Percentiles rank a stretch among this genome's conserved stretches.
These are phyloP conservation scores for Trypanosoma melophagium DNA, from an alignment of 208 protist species.

Conservation along the genomic window DNA sequence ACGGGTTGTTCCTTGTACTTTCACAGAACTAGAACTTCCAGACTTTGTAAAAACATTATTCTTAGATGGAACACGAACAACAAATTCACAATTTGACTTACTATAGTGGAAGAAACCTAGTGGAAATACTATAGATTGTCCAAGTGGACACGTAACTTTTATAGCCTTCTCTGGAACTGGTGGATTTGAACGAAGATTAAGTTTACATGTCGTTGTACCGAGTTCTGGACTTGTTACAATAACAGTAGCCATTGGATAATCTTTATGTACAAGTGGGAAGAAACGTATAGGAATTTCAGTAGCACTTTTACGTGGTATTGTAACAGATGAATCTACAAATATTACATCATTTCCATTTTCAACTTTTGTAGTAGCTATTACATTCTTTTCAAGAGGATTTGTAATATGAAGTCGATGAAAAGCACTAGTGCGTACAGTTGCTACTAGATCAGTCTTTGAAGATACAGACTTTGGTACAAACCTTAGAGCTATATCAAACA, in stretches of 20 bases:
- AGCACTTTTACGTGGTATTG: conserved; percentile 61
- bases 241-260: conserved; percentile 63
- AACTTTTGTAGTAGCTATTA: conserved; percentile 61
- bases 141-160: conserved; percentile 86
- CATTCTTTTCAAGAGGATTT: conserved; percentile 87
- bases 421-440: conserved; percentile 74
- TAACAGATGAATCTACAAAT: conserved; percentile 51
- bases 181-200: conserved; percentile 49
- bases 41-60: conserved; percentile 52
- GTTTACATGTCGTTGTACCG: conserved; percentile 76
- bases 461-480: conserved; percentile 37
- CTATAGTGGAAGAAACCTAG: conserved; percentile 76
- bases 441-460: conserved; percentile 66
- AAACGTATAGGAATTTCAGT: conserved; percentile 75
- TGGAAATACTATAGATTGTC: conserved; percentile 61
- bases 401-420: conserved; percentile 74
- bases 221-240: conserved; percentile 79
- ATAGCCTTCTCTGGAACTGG: conserved; percentile 70
- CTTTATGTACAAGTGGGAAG: conserved; percentile 83
- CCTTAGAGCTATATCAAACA: conserved; percentile 74
- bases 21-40: conserved; percentile 36
- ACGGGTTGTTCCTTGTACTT: conserved; percentile 32
- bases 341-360: conserved; percentile 59
- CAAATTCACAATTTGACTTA: conserved; percentile 83
- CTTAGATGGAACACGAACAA: conserved; percentile 52